Conservation (phyloP, 805 yeast genomes). For the Ogataea siamensis region DNA sequence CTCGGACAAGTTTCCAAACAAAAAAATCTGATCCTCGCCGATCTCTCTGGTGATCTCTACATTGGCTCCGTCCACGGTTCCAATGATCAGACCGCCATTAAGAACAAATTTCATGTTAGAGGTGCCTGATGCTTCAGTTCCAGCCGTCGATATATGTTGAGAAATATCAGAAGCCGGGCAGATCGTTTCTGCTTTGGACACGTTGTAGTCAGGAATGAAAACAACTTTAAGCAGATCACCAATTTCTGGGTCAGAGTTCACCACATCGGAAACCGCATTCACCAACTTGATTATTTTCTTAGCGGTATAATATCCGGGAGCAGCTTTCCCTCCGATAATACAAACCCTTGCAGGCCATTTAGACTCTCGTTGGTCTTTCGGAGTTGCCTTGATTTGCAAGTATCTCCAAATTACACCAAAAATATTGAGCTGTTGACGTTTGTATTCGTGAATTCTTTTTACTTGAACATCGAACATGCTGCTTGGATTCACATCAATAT, state of each 20-base stretch:
- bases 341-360: slow-evolving; percentile 72
- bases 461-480: slow-evolving; percentile 90
- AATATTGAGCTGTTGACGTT: slow-evolving; percentile 90
- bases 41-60: slow-evolving; percentile 92
- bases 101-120: slow-evolving; percentile 93
- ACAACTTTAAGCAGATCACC: slow-evolving; percentile 80
- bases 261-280: slow-evolving; percentile 75
- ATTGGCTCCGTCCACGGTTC: slow-evolving; percentile 97
- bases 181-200: slow-evolving; percentile 88
- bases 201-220: slow-evolving; percentile 89
- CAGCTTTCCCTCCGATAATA: slow-evolving; percentile 92
- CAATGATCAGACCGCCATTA: slow-evolving; percentile 91
- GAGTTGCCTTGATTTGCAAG: slow-evolving; percentile 65
- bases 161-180: slow-evolving; percentile 88
- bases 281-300: slow-evolving; percentile 84
- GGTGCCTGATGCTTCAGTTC: slow-evolving; percentile 96
- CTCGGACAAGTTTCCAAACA: slow-evolving; percentile 89
- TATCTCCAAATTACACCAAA: slow-evolving; percentile 87
- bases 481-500: slow-evolving; percentile 63
- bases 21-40: slow-evolving; percentile 88
- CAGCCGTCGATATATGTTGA: slow-evolving; percentile 95
- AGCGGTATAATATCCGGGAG: slow-evolving; percentile 98
- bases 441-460: slow-evolving; percentile 92
- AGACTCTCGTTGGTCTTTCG: slow-evolving; percentile 56
- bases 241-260: slow-evolving; percentile 74